Evolutionary conservation across 495 filamentous ascomycete genomes (phyloP), one percentile per base, ranked within the genome.

Genomic region (Cryomyces antarcticus): DNA sequence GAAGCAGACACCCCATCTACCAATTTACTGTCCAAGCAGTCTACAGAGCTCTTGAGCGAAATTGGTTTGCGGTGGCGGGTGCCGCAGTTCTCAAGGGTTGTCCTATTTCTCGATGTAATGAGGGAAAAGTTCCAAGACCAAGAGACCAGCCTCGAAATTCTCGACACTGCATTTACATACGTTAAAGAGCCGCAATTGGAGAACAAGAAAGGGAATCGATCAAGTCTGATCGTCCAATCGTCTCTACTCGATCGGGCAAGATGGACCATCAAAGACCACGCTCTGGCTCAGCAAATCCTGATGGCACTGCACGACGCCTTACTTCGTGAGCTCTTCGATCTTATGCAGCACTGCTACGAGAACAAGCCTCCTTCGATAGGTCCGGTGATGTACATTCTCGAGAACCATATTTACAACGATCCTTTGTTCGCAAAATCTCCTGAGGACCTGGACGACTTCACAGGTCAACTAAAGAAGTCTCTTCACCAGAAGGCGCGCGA

Each of bases 1-100:
- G 69, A 68, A 46, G 60, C 66, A 17, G 75, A 69, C 12, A 66
- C 51, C 40, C 68, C 59, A 39, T 63, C 76, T 7, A 63, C 73
- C 49, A 74, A 70, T 37, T 62, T 88, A 17, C 63, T 99, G 9
- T 89, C 86, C 0, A 83, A 83, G 47, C 71, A 82, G 38, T 89
- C 85, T 2, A 68, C 70, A 7, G 84, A 94, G 41, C 63, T 99
- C 45, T 61, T 96, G 43, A 78, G 78, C 51, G 88, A 96, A 52
- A 68, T 93, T 36, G 80, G 75, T 51, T 60, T 83, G 49, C 76
- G 87, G 46, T 99, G 92, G 92, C 77, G 92, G 27, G 73, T 99
- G 46, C 88, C 89, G 13, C 71, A 73, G 39, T 83, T 80, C 55
- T 84, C 85, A 31, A 69, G 84, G 39, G 64, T 87, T 42, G 72